A percentile compares a stretch with the other conserved stretches of the same genome.
Evolutionary conservation across 176 grass and related monocot genomes (phyloP).

Genomic region (Musa itinerans): DNA sequence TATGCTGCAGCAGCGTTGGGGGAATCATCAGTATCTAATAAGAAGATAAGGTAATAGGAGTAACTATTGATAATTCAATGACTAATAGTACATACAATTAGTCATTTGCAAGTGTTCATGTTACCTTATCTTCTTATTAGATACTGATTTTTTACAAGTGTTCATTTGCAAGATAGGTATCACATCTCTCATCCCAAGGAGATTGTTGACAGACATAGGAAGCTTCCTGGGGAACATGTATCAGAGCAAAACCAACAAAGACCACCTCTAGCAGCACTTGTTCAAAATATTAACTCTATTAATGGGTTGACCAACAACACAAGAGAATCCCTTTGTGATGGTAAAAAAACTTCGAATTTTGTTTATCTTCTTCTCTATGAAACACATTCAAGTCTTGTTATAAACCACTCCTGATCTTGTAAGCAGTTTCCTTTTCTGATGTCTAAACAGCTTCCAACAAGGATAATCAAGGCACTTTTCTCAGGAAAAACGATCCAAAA

Average conservation of each 20-base stretch:
- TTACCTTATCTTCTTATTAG: too few species aligned
- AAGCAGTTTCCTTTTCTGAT: not conserved
- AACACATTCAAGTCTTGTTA: constrained; percentile 15
- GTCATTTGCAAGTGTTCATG: too few species aligned
- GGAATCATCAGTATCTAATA: constrained; percentile 36
- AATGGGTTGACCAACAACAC: constrained; percentile 25
- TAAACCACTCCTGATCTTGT: not conserved
- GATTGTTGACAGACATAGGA: constrained; percentile 26
- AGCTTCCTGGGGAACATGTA: constrained; percentile 32
- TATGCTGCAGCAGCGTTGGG: constrained; percentile 24
- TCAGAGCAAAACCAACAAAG: constrained; percentile 27
- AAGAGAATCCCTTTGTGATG: constrained; percentile 17
- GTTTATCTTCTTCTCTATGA: constrained; percentile 5
- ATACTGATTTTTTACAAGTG: not conserved
- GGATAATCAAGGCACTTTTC: constrained; percentile 42
- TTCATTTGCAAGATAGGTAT: constrained; percentile 33
- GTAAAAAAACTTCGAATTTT: constrained; percentile 12
- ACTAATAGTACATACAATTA: not conserved
- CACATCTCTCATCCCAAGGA: constrained; percentile 41
- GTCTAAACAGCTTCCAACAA: constrained; percentile 40
- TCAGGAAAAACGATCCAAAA: constrained; percentile 79
- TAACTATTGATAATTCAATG: not conserved
- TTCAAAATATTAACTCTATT: constrained; percentile 23
- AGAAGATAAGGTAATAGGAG: constrained; percentile 50
- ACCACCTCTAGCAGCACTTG: constrained; percentile 52